Base-by-base conservation (phyloP, 495 filamentous ascomycete genomes). In the Podospora pseudocomata region DNA sequence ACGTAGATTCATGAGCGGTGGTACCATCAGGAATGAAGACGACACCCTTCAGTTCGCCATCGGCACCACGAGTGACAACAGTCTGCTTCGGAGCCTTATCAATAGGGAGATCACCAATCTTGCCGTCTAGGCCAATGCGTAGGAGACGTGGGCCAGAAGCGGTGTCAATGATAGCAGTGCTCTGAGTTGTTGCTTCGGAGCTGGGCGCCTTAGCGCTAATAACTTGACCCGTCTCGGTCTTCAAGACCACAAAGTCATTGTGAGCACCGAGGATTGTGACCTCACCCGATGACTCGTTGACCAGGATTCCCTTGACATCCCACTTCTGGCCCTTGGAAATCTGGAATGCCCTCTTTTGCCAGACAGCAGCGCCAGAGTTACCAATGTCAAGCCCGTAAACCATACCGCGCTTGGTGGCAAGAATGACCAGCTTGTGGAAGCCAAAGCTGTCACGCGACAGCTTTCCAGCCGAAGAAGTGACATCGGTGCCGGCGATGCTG, bases 321-420 rank as follows among this genome's bases (percentile, higher is more conserved):
- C 91, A 94, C 5, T 80, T 81, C 34, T 79, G 73, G 18, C 81
- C 83, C 20, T 79, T 71, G 7, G 84, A 77, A 0, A 89, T 81
- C 16, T 88, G 77, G 30, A 85, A 83, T 0, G 85, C 85, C 71
- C 89, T 83, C 58, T 84, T 82, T 61, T 80, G 86, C 94, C 94
- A 97, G 11, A 90, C 79, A n/a, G 96, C 80, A 26, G 82, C 81
- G 6, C 92, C 93, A 53, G 90, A 85, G 60, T 88, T 90, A 7
- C 90, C 92, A 53, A 88, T 84, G 74, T 97, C 89, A 39, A 99
- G 82, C 7, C 88, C 90, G 67, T 91, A 91, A 7, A 98, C 77
- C 64, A 91, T 87, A 9, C 94, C 94, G 65, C 87, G 87, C 67
- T 88, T 84, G 7, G 94, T 97, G 6, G 92, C 94, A 58, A 96